Evolutionary conservation across 208 protist species (phyloP).

Genomic region (Borovskyia barvae): DNA sequence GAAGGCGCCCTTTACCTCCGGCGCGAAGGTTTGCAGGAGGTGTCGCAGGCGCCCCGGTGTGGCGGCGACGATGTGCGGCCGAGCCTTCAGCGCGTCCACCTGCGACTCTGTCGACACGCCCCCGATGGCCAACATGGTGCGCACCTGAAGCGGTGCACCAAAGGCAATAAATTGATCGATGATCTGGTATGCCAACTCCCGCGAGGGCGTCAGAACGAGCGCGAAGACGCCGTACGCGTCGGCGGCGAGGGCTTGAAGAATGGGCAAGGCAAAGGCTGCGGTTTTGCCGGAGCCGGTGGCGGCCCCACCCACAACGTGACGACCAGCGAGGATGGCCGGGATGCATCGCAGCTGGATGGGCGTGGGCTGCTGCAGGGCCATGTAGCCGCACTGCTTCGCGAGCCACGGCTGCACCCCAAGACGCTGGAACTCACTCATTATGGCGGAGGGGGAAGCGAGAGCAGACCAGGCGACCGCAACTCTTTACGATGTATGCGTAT

Average conservation of each 20-base stretch:
- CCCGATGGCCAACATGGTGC: slow-evolving; percentile 70
- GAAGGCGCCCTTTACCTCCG: slow-evolving; percentile 60
- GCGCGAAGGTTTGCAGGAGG: slow-evolving; percentile 44
- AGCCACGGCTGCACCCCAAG: slow-evolving; percentile 77
- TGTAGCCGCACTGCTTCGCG: slow-evolving; percentile 69
- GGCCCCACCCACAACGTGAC: slow-evolving; percentile 93
- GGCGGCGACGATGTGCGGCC: slow-evolving; percentile 83
- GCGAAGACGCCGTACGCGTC: slow-evolving; percentile 98
- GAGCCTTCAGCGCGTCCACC: slow-evolving; percentile 63
- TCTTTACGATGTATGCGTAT: not conserved
- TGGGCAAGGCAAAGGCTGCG: slow-evolving; percentile 97
- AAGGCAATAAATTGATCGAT: slow-evolving; percentile 87
- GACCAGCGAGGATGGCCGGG: slow-evolving; percentile 69
- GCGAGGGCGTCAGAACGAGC: slow-evolving; percentile 96
- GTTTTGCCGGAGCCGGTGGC: slow-evolving; percentile 98
- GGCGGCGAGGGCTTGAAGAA: slow-evolving; percentile 92
- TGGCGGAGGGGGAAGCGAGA: not conserved
- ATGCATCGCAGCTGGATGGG: slow-evolving; percentile 81
- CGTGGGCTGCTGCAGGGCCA: slow-evolving; percentile 81
- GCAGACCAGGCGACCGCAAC: too few species aligned
- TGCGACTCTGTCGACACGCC: slow-evolving; percentile 77
- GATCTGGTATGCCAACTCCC: slow-evolving; percentile 97
- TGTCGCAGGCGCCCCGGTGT: slow-evolving; percentile 76
- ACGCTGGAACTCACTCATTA: slow-evolving; percentile 63
- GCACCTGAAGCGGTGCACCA: slow-evolving; percentile 69